Conservation (phyloP, 805 yeast species). For the Lipomyces sp. region DNA sequence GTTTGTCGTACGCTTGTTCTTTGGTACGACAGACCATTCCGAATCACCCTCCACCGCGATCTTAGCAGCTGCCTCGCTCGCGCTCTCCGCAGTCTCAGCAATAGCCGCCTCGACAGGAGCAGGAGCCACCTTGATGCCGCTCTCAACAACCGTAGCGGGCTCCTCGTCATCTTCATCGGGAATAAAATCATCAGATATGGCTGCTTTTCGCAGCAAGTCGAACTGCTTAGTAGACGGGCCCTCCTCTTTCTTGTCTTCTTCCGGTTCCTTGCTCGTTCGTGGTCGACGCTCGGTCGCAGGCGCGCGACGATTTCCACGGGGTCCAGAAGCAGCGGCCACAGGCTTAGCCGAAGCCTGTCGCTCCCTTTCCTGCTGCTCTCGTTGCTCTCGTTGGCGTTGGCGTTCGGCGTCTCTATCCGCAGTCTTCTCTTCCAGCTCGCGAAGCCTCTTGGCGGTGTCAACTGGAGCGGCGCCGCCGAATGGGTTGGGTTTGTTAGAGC, state of each 20-base stretch:
- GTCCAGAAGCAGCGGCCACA: constrained; percentile 15
- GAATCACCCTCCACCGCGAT: constrained; percentile 35
- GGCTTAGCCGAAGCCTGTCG: constrained; percentile 16
- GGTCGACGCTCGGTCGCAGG: constrained; percentile 11
- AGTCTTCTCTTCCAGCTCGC: constrained; percentile 59
- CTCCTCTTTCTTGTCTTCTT: constrained; percentile 31
- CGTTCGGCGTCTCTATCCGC: constrained; percentile 22
- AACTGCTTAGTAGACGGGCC: constrained; percentile 24
- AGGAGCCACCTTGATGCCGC: constrained; percentile 15
- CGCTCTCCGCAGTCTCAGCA: constrained; percentile 16
- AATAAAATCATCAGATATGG: constrained; percentile 31
- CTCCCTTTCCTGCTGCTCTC: constrained; percentile 12
- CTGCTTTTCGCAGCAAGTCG: constrained; percentile 28
- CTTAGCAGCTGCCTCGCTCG: constrained; percentile 21
- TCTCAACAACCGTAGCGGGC: constrained; percentile 6
- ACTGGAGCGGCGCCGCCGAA: constrained; percentile 89
- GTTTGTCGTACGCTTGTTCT: constrained; percentile 26
- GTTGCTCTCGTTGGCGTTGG: constrained; percentile 5
- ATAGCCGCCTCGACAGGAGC: constrained; percentile 22
- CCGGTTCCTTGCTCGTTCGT: constrained; percentile 5
- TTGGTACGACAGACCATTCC: constrained; percentile 38
- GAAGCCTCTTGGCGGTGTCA: constrained; percentile 67
- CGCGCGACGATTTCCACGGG: background rate
- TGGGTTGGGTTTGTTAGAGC: constrained; percentile 60
- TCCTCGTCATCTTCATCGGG: constrained; percentile 36